These are phyloP conservation scores for Spathaspora passalidarum DNA, from an alignment of 805 yeast genomes.

Conservation along the genomic window DNA sequence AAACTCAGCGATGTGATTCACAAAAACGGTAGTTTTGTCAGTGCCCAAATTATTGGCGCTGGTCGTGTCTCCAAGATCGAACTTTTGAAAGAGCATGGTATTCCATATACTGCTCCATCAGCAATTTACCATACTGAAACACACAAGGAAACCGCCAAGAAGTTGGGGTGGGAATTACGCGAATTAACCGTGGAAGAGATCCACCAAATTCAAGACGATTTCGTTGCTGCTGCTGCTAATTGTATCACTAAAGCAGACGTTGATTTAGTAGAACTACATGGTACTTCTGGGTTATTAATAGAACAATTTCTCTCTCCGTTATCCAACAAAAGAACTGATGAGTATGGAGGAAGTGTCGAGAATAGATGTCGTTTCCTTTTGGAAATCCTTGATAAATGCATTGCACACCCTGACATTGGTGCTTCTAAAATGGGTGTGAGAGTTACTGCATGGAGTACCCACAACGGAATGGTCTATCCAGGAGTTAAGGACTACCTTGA, in stretches of 20 bases:
- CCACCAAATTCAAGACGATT: slow-evolving; percentile 11
- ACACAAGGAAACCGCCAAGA: slow-evolving; percentile 9
- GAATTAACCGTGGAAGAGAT: slow-evolving; percentile 9
- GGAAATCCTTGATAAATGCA: slow-evolving; percentile 34
- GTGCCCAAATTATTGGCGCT: slow-evolving; percentile 52
- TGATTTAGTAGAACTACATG: slow-evolving; percentile 40
- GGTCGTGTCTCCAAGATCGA: slow-evolving; percentile 34
- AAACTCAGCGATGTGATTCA: slow-evolving; percentile 46
- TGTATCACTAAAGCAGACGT: slow-evolving; percentile 26
- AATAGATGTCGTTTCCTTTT: slow-evolving; percentile 33
- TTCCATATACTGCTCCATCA: slow-evolving; percentile 16
- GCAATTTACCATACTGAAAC: slow-evolving; percentile 13
- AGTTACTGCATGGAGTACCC: slow-evolving; percentile 25
- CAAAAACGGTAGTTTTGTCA: slow-evolving; percentile 36
- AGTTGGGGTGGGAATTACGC: slow-evolving; percentile 2
- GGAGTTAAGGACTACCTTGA: slow-evolving; percentile 16
- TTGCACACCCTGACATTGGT: slow-evolving; percentile 15
- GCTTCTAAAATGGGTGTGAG: slow-evolving; percentile 15
- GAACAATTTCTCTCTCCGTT: slow-evolving; percentile 35
- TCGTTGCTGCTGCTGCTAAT: slow-evolving; percentile 13
- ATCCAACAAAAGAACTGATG: slow-evolving; percentile 30
- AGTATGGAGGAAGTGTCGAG: slow-evolving; percentile 36
- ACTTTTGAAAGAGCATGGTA: slow-evolving; percentile 19
- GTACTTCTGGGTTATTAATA: slow-evolving; percentile 38
- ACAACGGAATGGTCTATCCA: slow-evolving; percentile 25